phyloP scores from a whole-genome alignment of 495 filamentous ascomycete genomes.

The Gamarada debralockiae region DNA sequence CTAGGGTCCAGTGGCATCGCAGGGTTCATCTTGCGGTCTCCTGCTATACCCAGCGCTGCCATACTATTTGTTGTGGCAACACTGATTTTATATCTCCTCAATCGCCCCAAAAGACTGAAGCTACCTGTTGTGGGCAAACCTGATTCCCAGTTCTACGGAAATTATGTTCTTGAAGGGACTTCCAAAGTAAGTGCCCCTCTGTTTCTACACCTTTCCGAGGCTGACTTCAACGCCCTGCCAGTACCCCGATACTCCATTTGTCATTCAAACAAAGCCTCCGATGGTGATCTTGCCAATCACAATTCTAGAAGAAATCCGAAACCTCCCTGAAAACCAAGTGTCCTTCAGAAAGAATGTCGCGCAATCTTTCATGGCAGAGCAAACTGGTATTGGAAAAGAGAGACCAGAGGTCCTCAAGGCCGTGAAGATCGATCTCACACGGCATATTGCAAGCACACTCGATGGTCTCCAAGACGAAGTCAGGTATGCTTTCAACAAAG shows the following conservation, averaged over 20 bases:
- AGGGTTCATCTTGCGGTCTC: too few relatives aligned
- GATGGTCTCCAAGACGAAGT: constrained; percentile 6
- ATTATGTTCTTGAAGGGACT: neutral
- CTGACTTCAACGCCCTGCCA: neutral
- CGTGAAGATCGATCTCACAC: constrained; percentile 13
- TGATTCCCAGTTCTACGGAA: neutral
- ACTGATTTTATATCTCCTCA: neutral
- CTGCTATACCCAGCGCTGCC: too few relatives aligned
- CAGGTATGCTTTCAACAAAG: constrained; percentile 1
- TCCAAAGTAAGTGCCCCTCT: neutral
- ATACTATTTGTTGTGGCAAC: neutral
- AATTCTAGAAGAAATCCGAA: constrained; percentile 9
- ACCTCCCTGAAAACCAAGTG: constrained; percentile 4
- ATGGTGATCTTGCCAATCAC: constrained; percentile 12
- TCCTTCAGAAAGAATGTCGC: neutral
- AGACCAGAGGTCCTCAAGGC: constrained; percentile 1
- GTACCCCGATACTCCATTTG: neutral
- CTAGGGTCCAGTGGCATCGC: too few relatives aligned
- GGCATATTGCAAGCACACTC: constrained; percentile 8
- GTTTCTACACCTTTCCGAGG: neutral
- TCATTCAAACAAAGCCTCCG: too few relatives aligned
- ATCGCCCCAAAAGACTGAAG: neutral
- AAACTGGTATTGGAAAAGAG: constrained; percentile 13
- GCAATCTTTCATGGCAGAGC: neutral
- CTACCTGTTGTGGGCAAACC: neutral